phyloP scores from a whole-genome alignment of 306 rosid species.

The Trifolium repens region DNA sequence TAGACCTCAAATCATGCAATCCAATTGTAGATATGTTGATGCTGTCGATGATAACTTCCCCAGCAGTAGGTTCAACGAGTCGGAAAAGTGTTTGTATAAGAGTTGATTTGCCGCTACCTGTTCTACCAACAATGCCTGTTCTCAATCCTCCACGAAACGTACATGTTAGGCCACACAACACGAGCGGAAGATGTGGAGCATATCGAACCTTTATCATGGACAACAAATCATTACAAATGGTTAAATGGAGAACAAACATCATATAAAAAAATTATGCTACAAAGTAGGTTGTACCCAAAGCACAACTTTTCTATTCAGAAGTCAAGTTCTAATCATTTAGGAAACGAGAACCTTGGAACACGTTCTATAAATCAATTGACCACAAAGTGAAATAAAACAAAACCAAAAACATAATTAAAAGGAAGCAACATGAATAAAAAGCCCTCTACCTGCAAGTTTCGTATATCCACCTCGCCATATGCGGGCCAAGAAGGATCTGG shows the following conservation, averaged over 20 bases:
- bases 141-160: slow-evolving; percentile 74
- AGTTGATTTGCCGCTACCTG: slow-evolving; percentile 87
- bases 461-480: slow-evolving; percentile 68
- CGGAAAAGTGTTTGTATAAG: slow-evolving; percentile 81
- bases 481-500: slow-evolving; percentile 79
- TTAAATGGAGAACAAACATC: not conserved
- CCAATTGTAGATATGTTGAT: slow-evolving; percentile 70
- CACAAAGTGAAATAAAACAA: not conserved
- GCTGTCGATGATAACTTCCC: slow-evolving; percentile 65
- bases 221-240: slow-evolving; percentile 11
- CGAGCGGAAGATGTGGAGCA: slow-evolving; percentile 88
- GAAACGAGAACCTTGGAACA: not conserved
- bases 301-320: too few relatives aligned
- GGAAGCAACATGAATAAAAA: not conserved
- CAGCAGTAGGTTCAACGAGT: slow-evolving; percentile 63
- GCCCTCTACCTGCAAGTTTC: slow-evolving; percentile 66
- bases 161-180: slow-evolving; percentile 77
- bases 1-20: slow-evolving; percentile 78
- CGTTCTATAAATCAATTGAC: not conserved
- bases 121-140: slow-evolving; percentile 92
- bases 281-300: not conserved
- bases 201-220: slow-evolving; percentile 69
- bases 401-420: not conserved
- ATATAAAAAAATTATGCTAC: not conserved
- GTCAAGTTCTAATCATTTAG: too few relatives aligned